phyloP scores from a whole-genome alignment of 2,329 filamentous ascomycete genomes.

The Trichoderma atrobrunneum region DNA sequence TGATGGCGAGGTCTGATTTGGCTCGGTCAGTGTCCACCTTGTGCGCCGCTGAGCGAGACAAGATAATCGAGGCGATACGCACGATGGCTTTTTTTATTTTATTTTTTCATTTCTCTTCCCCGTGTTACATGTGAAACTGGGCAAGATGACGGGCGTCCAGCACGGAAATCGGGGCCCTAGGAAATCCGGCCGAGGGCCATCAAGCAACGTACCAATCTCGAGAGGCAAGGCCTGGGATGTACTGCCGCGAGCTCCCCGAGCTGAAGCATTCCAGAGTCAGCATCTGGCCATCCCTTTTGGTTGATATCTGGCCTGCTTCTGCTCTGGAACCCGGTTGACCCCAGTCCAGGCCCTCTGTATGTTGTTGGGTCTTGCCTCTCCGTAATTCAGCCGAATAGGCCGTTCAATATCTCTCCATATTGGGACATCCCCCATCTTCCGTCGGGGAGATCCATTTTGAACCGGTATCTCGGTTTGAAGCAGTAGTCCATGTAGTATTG shows the following conservation, averaged over 20 bases:
- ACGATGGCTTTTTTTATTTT: neutral
- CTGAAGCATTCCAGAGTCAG: neutral
- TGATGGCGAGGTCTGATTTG: conserved; percentile 5
- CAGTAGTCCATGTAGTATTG: neutral
- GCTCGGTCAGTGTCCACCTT: neutral
- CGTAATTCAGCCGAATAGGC: conserved; percentile 19
- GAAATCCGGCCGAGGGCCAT: neutral
- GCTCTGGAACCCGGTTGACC: neutral
- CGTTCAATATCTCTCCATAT: conserved; percentile 1
- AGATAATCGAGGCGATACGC: neutral
- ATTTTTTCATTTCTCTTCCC: neutral
- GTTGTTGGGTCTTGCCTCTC: neutral
- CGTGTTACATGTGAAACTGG: neutral
- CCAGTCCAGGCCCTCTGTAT: neutral
- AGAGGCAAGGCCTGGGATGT: neutral
- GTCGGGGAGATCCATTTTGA: neutral
- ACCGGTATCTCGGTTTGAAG: conserved; percentile 11
- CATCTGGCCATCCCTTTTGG: neutral
- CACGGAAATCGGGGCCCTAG: neutral
- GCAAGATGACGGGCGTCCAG: neutral
- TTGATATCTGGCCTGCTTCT: neutral
- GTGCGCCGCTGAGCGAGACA: neutral
- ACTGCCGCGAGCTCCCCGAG: neutral
- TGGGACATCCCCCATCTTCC: neutral
- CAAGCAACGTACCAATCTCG: neutral